Evolutionary conservation across 495 filamentous ascomycete genomes (phyloP).

Genomic region (Penicillium herquei): DNA sequence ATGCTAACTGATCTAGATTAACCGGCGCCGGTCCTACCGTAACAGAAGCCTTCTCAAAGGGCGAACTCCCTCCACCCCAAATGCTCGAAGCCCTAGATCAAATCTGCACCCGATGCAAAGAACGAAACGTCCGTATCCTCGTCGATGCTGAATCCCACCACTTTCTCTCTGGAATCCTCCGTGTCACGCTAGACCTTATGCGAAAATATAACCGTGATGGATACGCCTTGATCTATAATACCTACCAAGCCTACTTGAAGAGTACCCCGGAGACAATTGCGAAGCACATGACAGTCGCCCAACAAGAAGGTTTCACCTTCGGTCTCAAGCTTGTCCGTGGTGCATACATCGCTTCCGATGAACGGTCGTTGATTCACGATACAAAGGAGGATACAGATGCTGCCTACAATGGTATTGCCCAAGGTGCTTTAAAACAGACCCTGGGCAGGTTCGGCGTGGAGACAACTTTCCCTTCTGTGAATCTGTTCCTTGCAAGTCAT

Average conservation of each 20-base stretch:
- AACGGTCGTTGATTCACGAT: slow-evolving; percentile 68
- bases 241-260: slow-evolving; percentile 83
- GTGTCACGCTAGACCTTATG: slow-evolving; percentile 73
- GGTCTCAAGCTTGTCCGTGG: slow-evolving; percentile 88
- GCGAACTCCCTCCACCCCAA: slow-evolving; percentile 30
- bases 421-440: slow-evolving; percentile 35
- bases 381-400: slow-evolving; percentile 73
- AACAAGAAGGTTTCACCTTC: slow-evolving; percentile 64
- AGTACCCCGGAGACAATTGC: slow-evolving; percentile 58
- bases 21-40: slow-evolving; percentile 30
- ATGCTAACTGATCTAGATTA: slow-evolving; percentile 18
- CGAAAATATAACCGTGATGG: slow-evolving; percentile 67
- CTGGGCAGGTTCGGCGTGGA: slow-evolving; percentile 48
- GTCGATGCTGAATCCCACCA: slow-evolving; percentile 83
- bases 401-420: slow-evolving; percentile 56
- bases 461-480: slow-evolving; percentile 30
- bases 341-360: slow-evolving; percentile 79
- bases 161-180: slow-evolving; percentile 73
- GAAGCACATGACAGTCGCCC: slow-evolving; percentile 60
- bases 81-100: slow-evolving; percentile 41
- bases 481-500: slow-evolving; percentile 44
- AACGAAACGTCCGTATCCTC: slow-evolving; percentile 65
- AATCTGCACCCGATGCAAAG: slow-evolving; percentile 35
- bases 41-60: slow-evolving; percentile 31
- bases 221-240: slow-evolving; percentile 61